Evolutionary conservation across 768 basidiomycete genomes (phyloP).

Genomic region (Pleurotus pulmonarius): DNA sequence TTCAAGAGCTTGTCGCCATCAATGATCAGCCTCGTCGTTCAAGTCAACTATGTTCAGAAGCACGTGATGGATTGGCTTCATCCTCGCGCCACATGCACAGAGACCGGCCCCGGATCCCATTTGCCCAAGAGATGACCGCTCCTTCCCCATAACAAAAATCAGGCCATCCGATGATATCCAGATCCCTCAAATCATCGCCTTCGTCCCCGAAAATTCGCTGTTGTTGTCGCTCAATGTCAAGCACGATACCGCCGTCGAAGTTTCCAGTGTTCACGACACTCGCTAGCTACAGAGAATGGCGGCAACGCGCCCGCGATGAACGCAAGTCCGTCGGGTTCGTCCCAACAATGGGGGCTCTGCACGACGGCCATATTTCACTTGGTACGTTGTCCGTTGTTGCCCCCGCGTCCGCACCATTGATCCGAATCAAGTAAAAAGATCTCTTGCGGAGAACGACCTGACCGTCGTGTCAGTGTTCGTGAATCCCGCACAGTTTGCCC

Average conservation of each 20-base stretch:
- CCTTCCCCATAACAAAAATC: background rate
- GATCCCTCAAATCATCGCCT: background rate
- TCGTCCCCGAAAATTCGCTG: too few species aligned
- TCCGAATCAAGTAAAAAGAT: constrained; percentile 58
- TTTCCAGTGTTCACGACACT: constrained; percentile 59
- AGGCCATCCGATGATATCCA: background rate
- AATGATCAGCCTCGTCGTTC: too few species aligned
- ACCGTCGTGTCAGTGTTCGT: constrained; percentile 97
- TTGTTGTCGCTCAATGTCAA: constrained; percentile 1
- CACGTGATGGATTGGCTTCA: background rate
- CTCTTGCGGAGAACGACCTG: constrained; percentile 72
- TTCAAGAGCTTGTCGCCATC: too few species aligned
- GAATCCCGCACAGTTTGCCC: constrained; percentile 97
- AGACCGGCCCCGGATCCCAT: background rate
- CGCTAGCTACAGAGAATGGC: constrained; percentile 67
- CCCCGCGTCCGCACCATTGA: background rate
- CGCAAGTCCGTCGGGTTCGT: constrained; percentile 83
- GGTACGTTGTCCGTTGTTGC: constrained; percentile 45
- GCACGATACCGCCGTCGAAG: constrained; percentile 5
- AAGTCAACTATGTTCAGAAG: too few species aligned
- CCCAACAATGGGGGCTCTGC: constrained; percentile 97
- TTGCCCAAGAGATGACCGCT: background rate
- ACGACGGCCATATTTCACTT: constrained; percentile 88
- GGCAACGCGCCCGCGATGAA: constrained; percentile 53
- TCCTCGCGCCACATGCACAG: background rate